A percentile compares a stretch with the other conserved stretches of the same genome.
Evolutionary conservation across 1,284 basidiomycete genomes (phyloP).

Genomic region (Apiotrichum veenhuisii): DNA sequence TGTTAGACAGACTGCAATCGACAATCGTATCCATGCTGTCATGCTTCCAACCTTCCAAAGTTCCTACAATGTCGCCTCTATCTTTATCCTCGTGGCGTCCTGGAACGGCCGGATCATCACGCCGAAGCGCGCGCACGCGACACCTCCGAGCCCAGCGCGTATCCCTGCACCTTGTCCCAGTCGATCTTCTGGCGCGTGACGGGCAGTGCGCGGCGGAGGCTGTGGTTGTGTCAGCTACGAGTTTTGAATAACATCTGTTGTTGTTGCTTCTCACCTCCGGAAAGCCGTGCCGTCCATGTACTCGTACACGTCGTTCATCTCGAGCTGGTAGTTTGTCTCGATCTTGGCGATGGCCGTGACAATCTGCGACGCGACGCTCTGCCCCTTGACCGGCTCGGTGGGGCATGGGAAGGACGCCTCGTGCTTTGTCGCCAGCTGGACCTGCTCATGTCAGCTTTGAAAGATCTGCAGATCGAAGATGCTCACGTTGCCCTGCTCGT

Average conservation of each 20-base stretch:
- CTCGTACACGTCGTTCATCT: conserved; percentile 73
- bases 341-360: conserved; percentile 74
- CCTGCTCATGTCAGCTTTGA: too few relatives aligned
- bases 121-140: conserved; percentile 44
- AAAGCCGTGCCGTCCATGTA: conserved; percentile 88
- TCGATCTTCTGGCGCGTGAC: conserved; percentile 89
- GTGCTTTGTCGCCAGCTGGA: conserved; percentile 78
- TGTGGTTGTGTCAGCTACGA: conserved; percentile 31
- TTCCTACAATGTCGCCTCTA: too few relatives aligned
- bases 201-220: conserved; percentile 78
- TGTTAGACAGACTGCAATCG: too few relatives aligned
- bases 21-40: too few relatives aligned
- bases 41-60: too few relatives aligned
- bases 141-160: conserved; percentile 79
- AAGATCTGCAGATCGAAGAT: too few relatives aligned
- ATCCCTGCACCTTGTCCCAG: conserved; percentile 85
- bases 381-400: conserved; percentile 55
- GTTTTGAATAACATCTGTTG: too few relatives aligned
- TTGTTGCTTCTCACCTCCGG: conserved; percentile 53
- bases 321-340: conserved; percentile 72
- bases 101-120: background rate
- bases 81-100: too few relatives aligned
- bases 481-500: conserved; percentile 89
- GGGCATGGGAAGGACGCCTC: conserved; percentile 64
- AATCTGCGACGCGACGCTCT: conserved; percentile 56